These are phyloP conservation scores for Sedum album DNA, from an alignment of 164 flowering plant species.

Conservation along the genomic window DNA sequence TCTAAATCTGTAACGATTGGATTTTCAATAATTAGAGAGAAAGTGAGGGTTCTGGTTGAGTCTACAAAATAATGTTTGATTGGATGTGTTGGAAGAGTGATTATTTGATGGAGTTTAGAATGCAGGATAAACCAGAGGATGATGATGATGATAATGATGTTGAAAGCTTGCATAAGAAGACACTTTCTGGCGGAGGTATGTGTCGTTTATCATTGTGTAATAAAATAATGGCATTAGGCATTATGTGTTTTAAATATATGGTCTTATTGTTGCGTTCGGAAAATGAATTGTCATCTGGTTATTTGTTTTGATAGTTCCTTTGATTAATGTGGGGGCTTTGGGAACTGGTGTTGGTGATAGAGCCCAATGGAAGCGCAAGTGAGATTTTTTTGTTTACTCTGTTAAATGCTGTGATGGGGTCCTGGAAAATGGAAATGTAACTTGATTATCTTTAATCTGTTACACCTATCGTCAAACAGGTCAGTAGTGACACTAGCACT, in stretches of 20 bases:
- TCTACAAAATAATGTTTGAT: background rate
- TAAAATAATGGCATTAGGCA: no score
- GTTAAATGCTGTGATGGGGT: background rate
- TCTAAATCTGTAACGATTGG: no score
- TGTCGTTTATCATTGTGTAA: conserved; percentile 11
- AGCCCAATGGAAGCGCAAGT: conserved; percentile 67
- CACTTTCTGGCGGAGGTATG: conserved; percentile 28
- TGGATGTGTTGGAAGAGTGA: background rate
- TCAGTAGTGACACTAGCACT: conserved; percentile 66
- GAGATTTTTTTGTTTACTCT: conserved; percentile 15
- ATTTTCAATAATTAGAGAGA: no score
- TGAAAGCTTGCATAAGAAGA: conserved; percentile 44
- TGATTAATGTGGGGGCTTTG: conserved; percentile 19
- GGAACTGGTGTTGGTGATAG: conserved; percentile 18
- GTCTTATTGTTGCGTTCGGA: background rate
- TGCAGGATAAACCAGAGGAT: conserved; percentile 37
- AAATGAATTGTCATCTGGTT: background rate
- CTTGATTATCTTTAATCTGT: background rate
- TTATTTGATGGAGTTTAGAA: background rate
- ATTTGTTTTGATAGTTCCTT: conserved; percentile 20
- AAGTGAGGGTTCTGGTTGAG: background rate
- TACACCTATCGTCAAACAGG: conserved; percentile 26
- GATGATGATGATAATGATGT: conserved; percentile 29
- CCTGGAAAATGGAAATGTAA: background rate
- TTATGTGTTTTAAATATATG: background rate